Base-by-base conservation (phyloP, 768 basidiomycete species). In the Phylloporus arenicola region DNA sequence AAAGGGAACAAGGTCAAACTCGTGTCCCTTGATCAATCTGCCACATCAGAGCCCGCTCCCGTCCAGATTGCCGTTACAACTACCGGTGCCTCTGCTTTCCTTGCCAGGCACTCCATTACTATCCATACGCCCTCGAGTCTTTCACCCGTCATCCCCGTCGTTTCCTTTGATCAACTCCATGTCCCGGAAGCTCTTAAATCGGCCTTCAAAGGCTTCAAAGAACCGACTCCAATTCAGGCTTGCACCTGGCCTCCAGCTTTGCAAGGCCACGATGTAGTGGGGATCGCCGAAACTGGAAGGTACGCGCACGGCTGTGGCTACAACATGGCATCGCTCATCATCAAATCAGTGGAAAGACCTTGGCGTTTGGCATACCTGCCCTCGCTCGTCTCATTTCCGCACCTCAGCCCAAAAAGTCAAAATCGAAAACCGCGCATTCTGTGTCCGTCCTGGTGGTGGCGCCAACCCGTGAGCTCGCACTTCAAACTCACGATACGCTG, bases 261-360 rank as follows among this genome's bases (percentile, higher is more conserved):
- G 22, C 73, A 78, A 20, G 88, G 88, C 0, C 74, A 74, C n/a
- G 90, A 98, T 65, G 89, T 95, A 0, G 84, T 98, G 27, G 95
- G 95, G 43, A 91, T 98, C 53, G 94, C 95, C 7, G 94, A 98
- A 74, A 98, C 95, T 2, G 95, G 95, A 59, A 89, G 83, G 85
- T 82, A 54, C 31, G 71, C 17, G 22, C 7, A 27, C 22, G 52
- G 19, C 44, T 34, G 25, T 2, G 2, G 29, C 29, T 3, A 1
- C 29, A 30, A 30, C 29, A 11, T 12, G 1, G 29, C n/a, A 34
- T 20, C 6, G 7, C 12, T 19, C 22, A 30, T 16, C 10, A 1
- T 19, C 27, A 9, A 27, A 54, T 42, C 56, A 91, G 90, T 62
- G 96, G 96, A 13, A 99, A 99, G 73, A 99, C 96, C 0, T 78